Base-by-base conservation (phyloP, 495 filamentous ascomycete species). In the Rostrohypoxylon terebratum region DNA sequence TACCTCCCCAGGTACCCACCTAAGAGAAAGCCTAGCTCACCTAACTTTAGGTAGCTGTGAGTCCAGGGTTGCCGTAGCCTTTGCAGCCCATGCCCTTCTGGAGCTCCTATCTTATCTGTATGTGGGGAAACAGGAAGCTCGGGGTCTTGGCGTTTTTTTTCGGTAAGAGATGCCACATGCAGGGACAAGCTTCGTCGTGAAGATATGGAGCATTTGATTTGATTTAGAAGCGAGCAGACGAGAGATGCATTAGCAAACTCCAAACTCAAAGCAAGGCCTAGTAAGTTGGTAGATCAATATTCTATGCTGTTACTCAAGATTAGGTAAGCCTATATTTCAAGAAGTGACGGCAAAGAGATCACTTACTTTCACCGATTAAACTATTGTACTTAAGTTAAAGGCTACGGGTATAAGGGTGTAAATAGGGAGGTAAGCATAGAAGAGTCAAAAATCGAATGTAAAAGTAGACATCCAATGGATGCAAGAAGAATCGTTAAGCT, bases 51-150 rank as follows among this genome's bases (percentile, higher is more conserved):
- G 34, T 72, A 71, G 45, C 42, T 72, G 54, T 59, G 66, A 48
- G 28, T 28, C 28, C 28, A 28, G 28, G 28, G 28, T 28, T 28
- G 28, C 63, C 48, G 48, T 55, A 58, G 51, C 42, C 55, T 4
- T 38, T 38, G 34, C 34, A 38, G 34, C 34, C 11, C n/a, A 14
- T 42, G 13, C 38, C 4, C 38, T 14, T 42, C 28, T 51, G 31
- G n/a, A 68, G 60, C 72, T 36, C 40, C 70, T 68, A 71, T 73
- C 63, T 81, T 77, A 82, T 74, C 72, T 62, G 59, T 5, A 65
- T 73, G 71, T 73, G 71, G 65, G 71, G 71, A 60, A 65, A 42
- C 9, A 8, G 16, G 23, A 61, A 67, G 59, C 65, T 73, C 59
- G 31, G 66, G 31, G 44, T 16, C 14, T 25, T 45, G 33, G 59